Evolutionary conservation across 176 grass and related monocot genomes (phyloP).

Genomic region (Eremochloa ophiuroides): DNA sequence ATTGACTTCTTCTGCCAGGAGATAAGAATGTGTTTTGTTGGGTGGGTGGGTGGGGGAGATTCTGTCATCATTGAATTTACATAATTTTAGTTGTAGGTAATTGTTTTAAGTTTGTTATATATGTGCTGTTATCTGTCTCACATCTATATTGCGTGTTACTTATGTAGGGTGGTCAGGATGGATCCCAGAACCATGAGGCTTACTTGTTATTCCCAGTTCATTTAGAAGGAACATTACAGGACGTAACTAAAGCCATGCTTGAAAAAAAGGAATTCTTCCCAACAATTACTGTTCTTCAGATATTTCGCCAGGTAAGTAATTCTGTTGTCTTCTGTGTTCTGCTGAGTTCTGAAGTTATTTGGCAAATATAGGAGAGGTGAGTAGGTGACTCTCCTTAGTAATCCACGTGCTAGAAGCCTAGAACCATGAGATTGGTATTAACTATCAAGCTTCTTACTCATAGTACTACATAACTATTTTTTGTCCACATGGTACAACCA

Average conservation of each 20-base stretch:
- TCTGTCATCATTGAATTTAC: neutral
- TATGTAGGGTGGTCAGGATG: conserved; percentile 55
- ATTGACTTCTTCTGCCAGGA: neutral
- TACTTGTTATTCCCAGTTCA: conserved; percentile 92
- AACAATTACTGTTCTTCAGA: conserved; percentile 67
- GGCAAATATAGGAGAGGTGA: neutral
- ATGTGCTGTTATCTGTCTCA: neutral
- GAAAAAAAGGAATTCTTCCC: conserved; percentile 64
- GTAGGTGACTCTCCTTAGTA: neutral
- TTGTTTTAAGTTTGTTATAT: neutral
- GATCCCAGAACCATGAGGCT: conserved; percentile 67
- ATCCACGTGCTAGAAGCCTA: neutral
- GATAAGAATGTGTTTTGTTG: no score
- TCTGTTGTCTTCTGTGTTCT: conserved; percentile 13
- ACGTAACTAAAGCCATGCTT: conserved; percentile 61
- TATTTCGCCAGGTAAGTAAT: conserved; percentile 76
- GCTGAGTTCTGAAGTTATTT: neutral
- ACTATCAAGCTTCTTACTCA: neutral
- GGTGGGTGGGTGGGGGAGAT: no score
- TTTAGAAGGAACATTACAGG: conserved; percentile 81
- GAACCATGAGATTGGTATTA: neutral
- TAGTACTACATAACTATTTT: neutral
- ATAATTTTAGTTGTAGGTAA: neutral
- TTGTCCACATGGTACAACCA: neutral
- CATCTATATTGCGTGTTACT: conserved; percentile 14